A percentile compares a stretch with the other conserved stretches of the same genome.
phyloP scores from a whole-genome alignment of 306 rosid genomes.

The Rubus parviflorus region DNA sequence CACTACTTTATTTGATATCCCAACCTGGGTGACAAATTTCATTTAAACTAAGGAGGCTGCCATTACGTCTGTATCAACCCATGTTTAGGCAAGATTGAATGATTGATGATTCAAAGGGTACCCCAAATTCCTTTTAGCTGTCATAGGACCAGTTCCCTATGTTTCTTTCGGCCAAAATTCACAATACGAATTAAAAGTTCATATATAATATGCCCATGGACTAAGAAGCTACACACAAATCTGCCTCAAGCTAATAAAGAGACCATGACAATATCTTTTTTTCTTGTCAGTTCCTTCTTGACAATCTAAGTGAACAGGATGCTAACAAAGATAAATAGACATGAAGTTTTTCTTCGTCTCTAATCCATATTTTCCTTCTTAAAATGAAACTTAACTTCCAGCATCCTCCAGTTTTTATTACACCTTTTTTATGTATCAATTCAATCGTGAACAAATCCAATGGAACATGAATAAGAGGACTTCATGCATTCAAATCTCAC shows the following conservation, averaged over 20 bases:
- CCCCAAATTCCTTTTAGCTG: not conserved
- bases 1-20: not conserved
- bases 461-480: slow-evolving; percentile 24
- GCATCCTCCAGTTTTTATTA: slow-evolving; percentile 19
- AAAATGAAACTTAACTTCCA: slow-evolving; percentile 17
- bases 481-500: not conserved
- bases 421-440: slow-evolving; percentile 29
- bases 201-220: not conserved
- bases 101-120: not conserved
- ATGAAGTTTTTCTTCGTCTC: not conserved
- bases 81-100: not conserved
- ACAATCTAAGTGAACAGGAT: slow-evolving; percentile 1
- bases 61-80: not conserved
- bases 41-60: not conserved
- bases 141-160: not conserved
- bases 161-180: not conserved
- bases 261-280: not conserved
- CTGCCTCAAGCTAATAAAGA: not conserved
- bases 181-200: not conserved
- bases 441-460: slow-evolving; percentile 20
- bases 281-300: not conserved
- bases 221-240: not conserved
- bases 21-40: not conserved
- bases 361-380: slow-evolving; percentile 20
- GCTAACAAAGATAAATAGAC: not conserved